These are phyloP conservation scores for Echium plantagineum DNA, from an alignment of 257 asterid species.

Conservation along the genomic window DNA sequence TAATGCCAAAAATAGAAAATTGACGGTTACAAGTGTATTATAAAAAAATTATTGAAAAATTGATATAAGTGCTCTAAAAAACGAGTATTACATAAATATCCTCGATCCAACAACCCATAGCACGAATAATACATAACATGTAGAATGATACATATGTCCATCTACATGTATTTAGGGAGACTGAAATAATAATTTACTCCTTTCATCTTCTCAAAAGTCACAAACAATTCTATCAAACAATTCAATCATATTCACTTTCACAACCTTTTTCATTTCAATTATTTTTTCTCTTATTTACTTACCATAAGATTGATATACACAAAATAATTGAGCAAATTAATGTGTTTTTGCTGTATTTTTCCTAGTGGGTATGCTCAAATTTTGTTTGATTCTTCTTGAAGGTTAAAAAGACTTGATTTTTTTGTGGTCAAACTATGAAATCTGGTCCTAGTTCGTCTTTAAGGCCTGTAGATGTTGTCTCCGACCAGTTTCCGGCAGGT, in stretches of 20 bases:
- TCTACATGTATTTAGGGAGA: too few species aligned
- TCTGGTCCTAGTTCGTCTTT: slow-evolving; percentile 1
- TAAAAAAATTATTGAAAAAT: too few species aligned
- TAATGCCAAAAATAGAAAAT: too few species aligned
- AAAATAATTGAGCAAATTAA: background rate
- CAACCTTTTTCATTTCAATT: slow-evolving; percentile 3
- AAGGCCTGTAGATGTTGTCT: background rate
- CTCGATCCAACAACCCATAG: too few species aligned
- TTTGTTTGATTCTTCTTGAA: background rate
- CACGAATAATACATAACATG: too few species aligned
- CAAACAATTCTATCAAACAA: background rate
- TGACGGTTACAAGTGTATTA: too few species aligned
- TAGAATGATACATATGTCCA: too few species aligned
- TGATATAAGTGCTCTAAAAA: too few species aligned
- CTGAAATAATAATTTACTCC: too few species aligned
- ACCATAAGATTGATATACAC: slow-evolving; percentile 2
- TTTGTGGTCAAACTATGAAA: background rate
- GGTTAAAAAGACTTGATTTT: background rate
- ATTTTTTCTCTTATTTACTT: slow-evolving; percentile 3
- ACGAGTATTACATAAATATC: too few species aligned
- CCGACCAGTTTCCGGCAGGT: slow-evolving; percentile 44
- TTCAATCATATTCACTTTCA: background rate
- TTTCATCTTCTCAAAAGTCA: background rate
- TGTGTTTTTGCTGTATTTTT: background rate
- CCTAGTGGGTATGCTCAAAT: slow-evolving; percentile 1